Conservation (phyloP, 176 grass and related monocot species). For the Phragmites australis region DNA sequence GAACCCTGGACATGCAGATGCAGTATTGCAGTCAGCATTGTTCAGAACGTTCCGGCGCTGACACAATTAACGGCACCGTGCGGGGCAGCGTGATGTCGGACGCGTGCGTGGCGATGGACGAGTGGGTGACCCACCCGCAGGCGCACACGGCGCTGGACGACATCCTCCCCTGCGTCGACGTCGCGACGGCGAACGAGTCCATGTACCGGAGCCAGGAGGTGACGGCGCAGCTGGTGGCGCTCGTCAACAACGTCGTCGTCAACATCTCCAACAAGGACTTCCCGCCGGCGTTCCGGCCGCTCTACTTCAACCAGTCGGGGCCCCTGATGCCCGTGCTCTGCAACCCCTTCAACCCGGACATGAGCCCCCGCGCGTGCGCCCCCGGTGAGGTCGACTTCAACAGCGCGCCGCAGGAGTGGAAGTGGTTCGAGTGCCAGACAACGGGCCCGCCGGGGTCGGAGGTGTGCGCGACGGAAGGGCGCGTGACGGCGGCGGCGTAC, state of each 20-base stretch:
- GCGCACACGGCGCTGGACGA: slow-evolving; percentile 79
- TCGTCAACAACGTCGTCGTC: slow-evolving; percentile 83
- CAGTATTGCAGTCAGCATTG: neutral
- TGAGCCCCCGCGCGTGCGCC: slow-evolving; percentile 53
- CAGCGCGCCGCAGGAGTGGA: slow-evolving; percentile 69
- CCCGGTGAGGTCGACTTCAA: slow-evolving; percentile 62
- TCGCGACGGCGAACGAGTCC: slow-evolving; percentile 69
- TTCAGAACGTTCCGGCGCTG: neutral
- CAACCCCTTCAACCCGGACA: slow-evolving; percentile 66
- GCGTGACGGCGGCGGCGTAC: slow-evolving; percentile 69
- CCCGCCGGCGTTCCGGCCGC: slow-evolving; percentile 43
- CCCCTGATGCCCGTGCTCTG: slow-evolving; percentile 70
- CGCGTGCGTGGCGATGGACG: slow-evolving; percentile 82
- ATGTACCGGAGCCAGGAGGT: slow-evolving; percentile 72
- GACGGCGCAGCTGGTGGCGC: slow-evolving; percentile 77
- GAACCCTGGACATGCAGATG: neutral
- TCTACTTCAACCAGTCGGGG: slow-evolving; percentile 96
- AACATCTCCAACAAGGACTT: slow-evolving; percentile 84
- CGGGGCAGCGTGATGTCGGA: slow-evolving; percentile 70
- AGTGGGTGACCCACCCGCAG: slow-evolving; percentile 77
- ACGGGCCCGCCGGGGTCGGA: slow-evolving; percentile 38
- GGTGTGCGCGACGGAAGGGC: slow-evolving; percentile 58
- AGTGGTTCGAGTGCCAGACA: slow-evolving; percentile 56
- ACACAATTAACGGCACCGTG: neutral
- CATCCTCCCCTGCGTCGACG: slow-evolving; percentile 84